Evolutionary conservation across 179 eudicot genomes (phyloP).

Genomic region (Silene coronaria): DNA sequence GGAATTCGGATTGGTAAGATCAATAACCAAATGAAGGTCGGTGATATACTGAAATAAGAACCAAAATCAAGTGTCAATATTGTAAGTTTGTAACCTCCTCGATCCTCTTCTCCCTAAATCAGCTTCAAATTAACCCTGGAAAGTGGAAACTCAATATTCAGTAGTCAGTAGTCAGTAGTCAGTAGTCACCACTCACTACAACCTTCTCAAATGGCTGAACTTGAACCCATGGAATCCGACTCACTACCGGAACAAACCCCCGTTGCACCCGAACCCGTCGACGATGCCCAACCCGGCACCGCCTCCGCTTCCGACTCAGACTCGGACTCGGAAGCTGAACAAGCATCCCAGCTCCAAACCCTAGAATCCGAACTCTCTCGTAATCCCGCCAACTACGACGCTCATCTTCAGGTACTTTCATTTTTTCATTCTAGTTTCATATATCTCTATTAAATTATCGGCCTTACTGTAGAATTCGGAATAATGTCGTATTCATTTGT

Average conservation of each 20-base stretch:
- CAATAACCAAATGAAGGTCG: no score
- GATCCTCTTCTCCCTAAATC: no score
- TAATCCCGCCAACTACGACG: constrained; percentile 66
- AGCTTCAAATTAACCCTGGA: not conserved
- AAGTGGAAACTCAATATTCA: not conserved
- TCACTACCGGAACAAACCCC: not conserved
- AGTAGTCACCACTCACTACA: no score
- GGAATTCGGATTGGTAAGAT: no score
- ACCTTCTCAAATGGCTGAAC: not conserved
- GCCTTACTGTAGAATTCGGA: no score
- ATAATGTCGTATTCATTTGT: not conserved
- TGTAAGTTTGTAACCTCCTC: no score
- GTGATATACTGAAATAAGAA: no score
- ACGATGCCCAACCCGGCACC: not conserved
- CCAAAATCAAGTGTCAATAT: no score
- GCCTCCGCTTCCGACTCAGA: constrained; percentile 35
- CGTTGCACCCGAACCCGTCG: not conserved
- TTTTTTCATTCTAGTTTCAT: no score
- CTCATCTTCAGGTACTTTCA: constrained; percentile 61
- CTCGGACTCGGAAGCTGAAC: constrained; percentile 52
- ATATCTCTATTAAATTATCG: no score
- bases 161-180: no score
- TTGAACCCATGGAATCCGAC: not conserved
- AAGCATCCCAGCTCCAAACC: constrained; percentile 48
- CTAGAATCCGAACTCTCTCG: constrained; percentile 55